These are phyloP conservation scores for Inga oerstediana DNA, from an alignment of 306 rosid species.

Conservation along the genomic window DNA sequence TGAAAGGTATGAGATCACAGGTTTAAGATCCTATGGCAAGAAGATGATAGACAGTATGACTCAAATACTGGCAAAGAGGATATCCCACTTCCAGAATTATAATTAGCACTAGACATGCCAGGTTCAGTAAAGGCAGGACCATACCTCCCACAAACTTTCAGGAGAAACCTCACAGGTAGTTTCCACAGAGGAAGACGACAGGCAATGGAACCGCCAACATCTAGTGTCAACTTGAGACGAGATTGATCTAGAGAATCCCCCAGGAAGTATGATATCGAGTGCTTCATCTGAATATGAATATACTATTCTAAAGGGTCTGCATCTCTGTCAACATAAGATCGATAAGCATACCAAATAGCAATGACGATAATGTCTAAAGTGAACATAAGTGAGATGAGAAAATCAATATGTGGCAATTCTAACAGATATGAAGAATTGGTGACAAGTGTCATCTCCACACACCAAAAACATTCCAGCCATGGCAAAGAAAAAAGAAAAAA, in stretches of 20 bases:
- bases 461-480: not conserved
- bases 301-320: slow-evolving; percentile 52
- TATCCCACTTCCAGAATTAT: slow-evolving; percentile 29
- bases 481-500: not conserved
- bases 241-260: slow-evolving; percentile 54
- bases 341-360: slow-evolving; percentile 32
- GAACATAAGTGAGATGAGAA: slow-evolving; percentile 22
- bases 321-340: slow-evolving; percentile 57
- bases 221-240: slow-evolving; percentile 50
- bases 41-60: slow-evolving; percentile 33
- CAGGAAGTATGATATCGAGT: slow-evolving; percentile 46
- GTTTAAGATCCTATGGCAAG: slow-evolving; percentile 84
- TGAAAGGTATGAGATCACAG: slow-evolving; percentile 75
- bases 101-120: slow-evolving; percentile 37
- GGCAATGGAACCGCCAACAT: slow-evolving; percentile 58
- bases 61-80: slow-evolving; percentile 36
- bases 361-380: slow-evolving; percentile 1
- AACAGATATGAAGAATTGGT: not conserved
- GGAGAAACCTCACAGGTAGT: slow-evolving; percentile 63
- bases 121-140: slow-evolving; percentile 33
- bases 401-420: not conserved
- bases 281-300: slow-evolving; percentile 59
- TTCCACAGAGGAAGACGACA: slow-evolving; percentile 56
- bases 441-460: not conserved
- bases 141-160: slow-evolving; percentile 97